phyloP scores from a whole-genome alignment of 2,329 filamentous ascomycete species.

The Cladosporium sp. region DNA sequence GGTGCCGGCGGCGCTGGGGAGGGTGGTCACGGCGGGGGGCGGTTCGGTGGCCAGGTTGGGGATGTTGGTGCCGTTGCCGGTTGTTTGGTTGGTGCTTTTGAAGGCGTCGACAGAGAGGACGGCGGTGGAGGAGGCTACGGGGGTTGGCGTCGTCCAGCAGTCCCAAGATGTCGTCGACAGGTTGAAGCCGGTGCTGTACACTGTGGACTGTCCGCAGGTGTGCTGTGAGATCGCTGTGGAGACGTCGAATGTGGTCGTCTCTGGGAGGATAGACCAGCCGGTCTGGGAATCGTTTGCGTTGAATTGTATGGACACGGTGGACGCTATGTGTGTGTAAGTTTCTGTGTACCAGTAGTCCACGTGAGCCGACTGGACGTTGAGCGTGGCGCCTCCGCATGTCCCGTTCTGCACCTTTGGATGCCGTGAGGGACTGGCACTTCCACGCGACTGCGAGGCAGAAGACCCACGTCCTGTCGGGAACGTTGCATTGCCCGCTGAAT shows the following conservation, averaged over 20 bases:
- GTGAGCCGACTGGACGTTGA: conserved; percentile 30
- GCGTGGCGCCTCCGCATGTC: conserved; percentile 26
- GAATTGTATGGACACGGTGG: conserved; percentile 26
- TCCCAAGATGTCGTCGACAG: conserved; percentile 17
- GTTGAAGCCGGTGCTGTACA: conserved; percentile 15
- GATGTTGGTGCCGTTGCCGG: conserved; percentile 20
- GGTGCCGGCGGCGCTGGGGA: conserved; percentile 18
- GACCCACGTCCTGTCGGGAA: neutral
- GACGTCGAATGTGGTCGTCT: conserved; percentile 28
- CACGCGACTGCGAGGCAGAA: neutral
- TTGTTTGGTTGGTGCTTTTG: conserved; percentile 21
- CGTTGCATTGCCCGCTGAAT: neutral
- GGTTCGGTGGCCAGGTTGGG: conserved; percentile 26
- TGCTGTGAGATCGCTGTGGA: conserved; percentile 24
- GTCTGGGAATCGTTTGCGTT: conserved; percentile 24
- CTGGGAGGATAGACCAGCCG: conserved; percentile 27
- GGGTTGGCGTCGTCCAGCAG: conserved; percentile 24
- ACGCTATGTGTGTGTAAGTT: conserved; percentile 28
- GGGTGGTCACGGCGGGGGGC: conserved; percentile 23
- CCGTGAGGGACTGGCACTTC: neutral
- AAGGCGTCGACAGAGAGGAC: conserved; percentile 27
- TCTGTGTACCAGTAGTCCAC: conserved; percentile 32
- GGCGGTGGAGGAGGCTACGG: conserved; percentile 26
- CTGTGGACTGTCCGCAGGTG: conserved; percentile 19
- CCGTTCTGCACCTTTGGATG: conserved; percentile 3